Percentiles rank a stretch among this genome's conserved stretches.
Conservation (phyloP, 768 basidiomycete species). For the Nevesoporus exiguus region DNA sequence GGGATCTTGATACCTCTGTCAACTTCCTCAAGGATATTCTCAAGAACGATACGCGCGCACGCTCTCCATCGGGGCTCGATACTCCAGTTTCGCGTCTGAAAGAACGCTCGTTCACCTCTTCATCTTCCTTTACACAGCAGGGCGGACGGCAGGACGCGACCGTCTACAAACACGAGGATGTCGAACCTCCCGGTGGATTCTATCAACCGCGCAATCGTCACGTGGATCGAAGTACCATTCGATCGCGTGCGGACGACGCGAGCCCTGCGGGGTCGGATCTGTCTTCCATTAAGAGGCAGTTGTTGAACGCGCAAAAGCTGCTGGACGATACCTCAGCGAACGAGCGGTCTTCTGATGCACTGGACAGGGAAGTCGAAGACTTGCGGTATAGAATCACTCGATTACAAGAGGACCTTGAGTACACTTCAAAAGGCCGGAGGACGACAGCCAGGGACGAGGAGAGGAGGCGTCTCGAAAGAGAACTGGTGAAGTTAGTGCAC, state of each 20-base stretch:
- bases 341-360: constrained; percentile 78
- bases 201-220: constrained; percentile 84
- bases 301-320: constrained; percentile 75
- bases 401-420: constrained; percentile 89
- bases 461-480: constrained; percentile 79
- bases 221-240: constrained; percentile 78
- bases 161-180: constrained; percentile 81
- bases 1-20: constrained; percentile 86
- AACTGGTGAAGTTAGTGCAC: constrained; percentile 81
- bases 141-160: constrained; percentile 80
- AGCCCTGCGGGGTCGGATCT: constrained; percentile 62
- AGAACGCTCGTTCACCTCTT: constrained; percentile 65
- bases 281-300: constrained; percentile 79
- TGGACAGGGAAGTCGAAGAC: constrained; percentile 89
- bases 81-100: constrained; percentile 58
- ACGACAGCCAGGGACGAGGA: constrained; percentile 79
- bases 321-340: constrained; percentile 72
- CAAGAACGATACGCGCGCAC: constrained; percentile 78
- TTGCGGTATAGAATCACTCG: constrained; percentile 80
- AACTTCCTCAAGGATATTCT: constrained; percentile 86
- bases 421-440: constrained; percentile 72
- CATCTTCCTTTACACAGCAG: constrained; percentile 44
- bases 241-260: constrained; percentile 67
- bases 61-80: constrained; percentile 54
- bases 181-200: constrained; percentile 54